These are phyloP conservation scores for Ophiostoma ips DNA, from an alignment of 2,329 filamentous ascomycete species.

Conservation along the genomic window DNA sequence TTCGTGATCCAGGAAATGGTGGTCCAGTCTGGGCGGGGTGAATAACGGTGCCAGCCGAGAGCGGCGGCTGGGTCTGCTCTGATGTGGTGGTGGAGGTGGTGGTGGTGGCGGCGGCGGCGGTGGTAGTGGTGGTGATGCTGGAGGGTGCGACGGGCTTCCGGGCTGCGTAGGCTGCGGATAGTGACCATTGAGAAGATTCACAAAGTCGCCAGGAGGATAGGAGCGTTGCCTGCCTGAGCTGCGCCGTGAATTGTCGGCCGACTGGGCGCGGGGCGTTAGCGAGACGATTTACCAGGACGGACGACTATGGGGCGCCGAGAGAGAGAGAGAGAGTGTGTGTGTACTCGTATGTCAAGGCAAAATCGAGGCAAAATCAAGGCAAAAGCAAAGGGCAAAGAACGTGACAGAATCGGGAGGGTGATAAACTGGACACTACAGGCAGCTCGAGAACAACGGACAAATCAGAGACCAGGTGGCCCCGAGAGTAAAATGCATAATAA, in stretches of 20 bases:
- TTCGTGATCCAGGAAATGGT: conserved; percentile 7
- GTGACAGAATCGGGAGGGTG: background rate
- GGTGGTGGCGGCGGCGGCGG: background rate
- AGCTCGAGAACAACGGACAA: no score
- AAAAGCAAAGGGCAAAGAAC: no score
- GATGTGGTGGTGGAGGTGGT: background rate
- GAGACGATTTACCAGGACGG: no score
- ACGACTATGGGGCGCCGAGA: no score
- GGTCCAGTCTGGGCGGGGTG: conserved; percentile 12
- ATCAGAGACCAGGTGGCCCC: no score
- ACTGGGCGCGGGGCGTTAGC: conserved; percentile 4
- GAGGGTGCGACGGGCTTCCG: background rate
- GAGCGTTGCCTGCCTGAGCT: conserved; percentile 1
- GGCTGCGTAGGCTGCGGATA: background rate
- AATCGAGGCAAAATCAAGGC: no score
- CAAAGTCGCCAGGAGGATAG: background rate
- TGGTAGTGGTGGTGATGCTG: background rate
- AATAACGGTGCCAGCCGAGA: background rate
- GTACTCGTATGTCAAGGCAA: no score
- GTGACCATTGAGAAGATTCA: background rate
- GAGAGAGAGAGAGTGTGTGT: no score
- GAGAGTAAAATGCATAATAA: no score
- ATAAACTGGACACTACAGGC: no score
- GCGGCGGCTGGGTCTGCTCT: background rate
- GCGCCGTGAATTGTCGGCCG: conserved; percentile 4